Evolutionary conservation across 768 basidiomycete species (phyloP), one percentile per base, ranked within the genome.

Genomic region (Clathrus columnatus): DNA sequence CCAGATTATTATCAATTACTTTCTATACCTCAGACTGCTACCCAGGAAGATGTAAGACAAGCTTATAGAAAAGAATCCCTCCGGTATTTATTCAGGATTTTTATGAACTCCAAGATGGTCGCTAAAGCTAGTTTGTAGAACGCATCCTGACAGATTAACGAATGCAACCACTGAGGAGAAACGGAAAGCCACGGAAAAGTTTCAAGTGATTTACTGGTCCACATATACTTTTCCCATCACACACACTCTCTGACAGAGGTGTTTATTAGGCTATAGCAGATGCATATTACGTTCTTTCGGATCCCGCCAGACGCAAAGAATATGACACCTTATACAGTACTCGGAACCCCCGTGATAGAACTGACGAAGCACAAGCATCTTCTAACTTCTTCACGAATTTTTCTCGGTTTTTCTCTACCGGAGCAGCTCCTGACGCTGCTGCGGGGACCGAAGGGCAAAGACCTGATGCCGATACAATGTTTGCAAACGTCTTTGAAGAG

Each of bases 261-360:
- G n/a, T 48, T 1, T 16, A 61, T 51, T 65, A 87, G 86, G 82
- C 86, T 7, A 84, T 96, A 59, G 91, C 93, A 51, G 93, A 96
- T 68, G 92, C 92, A 17, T 95, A 95, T 71, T 96, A 90, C 66
- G 87, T 94, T 24, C 80, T 97, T 32, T 91, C 89, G 2, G 91
- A 96, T 68, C 69, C 83, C 4, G 74, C 76, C 43, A 76, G 87
- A 56, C 79, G 85, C 56, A 74, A 68, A 63, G 87, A 91, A 68
- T 91, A 91, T 60, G 89, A 91, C 60, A 60, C 60, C 0, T 69
- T 90, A 0, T 85, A 85, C 64, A 68, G 72, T n/a, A 76, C 81
- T 7, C 79, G 78, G 50, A 59, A 75, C 7, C 63, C 67, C 17
- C 65, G 72, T 29, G 80, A 83, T 61, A 78, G 71, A 50, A 79